These are phyloP conservation scores for Coemansia sp. DNA, from an alignment of 192 early-diverging fungal species.

Conservation along the genomic window DNA sequence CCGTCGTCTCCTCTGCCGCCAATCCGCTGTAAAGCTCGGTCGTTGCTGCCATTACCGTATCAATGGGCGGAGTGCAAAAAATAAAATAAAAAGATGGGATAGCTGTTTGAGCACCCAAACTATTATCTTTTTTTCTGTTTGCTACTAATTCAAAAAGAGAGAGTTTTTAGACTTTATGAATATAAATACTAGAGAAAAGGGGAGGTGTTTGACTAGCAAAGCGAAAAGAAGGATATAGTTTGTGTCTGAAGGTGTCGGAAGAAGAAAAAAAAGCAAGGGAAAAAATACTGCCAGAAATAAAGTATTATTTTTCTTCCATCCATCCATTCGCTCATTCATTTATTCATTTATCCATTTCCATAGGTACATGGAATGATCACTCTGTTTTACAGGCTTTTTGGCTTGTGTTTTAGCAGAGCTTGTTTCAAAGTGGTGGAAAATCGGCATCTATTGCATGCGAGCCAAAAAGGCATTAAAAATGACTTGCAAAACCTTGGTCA, in stretches of 20 bases:
- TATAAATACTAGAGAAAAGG: not conserved
- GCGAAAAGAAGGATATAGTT: not conserved
- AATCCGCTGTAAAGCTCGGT: conserved; percentile 21
- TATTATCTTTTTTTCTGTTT: not conserved
- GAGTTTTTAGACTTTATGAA: not conserved
- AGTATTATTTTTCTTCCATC: too few species aligned
- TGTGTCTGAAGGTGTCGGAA: not conserved
- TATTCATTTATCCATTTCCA: not conserved
- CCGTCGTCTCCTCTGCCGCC: conserved; percentile 22
- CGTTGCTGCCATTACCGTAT: conserved; percentile 28
- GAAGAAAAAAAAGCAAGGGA: not conserved
- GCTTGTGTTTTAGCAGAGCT: not conserved
- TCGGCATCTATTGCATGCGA: too few species aligned
- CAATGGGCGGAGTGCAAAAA: conserved; percentile 14
- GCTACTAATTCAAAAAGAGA: conserved; percentile 1
- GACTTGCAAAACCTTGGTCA: not conserved
- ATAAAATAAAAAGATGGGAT: conserved; percentile 5
- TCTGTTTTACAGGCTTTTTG: not conserved
- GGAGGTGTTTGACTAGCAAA: not conserved
- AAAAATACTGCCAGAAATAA: not conserved
- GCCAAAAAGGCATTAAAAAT: not conserved
- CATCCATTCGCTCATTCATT: too few species aligned
- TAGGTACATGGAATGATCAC: not conserved
- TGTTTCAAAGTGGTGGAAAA: not conserved
- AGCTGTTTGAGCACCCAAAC: not conserved